A percentile compares a stretch with the other conserved stretches of the same genome.
Conservation (phyloP, 495 filamentous ascomycete species). For the Trichoderma virens region DNA sequence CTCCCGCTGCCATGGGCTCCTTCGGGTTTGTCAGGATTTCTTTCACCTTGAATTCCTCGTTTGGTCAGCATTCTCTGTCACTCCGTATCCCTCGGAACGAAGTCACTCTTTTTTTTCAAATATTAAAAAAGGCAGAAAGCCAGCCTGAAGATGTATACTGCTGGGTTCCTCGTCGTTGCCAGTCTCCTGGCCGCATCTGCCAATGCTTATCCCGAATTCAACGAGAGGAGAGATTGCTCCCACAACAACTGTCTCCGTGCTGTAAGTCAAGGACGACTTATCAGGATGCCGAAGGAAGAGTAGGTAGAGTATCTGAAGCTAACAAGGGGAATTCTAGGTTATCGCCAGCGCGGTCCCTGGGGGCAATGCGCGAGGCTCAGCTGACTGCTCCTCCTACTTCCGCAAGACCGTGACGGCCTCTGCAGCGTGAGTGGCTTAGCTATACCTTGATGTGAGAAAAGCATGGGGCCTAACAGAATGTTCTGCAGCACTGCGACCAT, state of each 20-base stretch:
- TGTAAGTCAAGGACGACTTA: neutral
- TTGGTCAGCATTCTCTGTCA: neutral
- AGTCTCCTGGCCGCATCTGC: neutral
- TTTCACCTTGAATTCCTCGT: neutral
- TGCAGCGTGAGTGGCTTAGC: neutral
- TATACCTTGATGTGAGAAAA: neutral
- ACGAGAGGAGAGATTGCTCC: neutral
- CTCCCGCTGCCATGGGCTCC: too few relatives aligned
- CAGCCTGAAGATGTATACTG: neutral
- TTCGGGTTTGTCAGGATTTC: neutral
- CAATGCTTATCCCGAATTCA: neutral
- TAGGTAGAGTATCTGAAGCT: neutral
- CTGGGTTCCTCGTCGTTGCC: neutral
- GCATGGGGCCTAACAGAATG: neutral
- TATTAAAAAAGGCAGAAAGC: neutral
- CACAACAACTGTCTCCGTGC: neutral
- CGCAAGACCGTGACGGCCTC: neutral
- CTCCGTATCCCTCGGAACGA: neutral
- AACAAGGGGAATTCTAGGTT: neutral
- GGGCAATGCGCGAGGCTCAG: neutral
- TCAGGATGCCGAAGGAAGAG: neutral
- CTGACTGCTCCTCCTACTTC: neutral
- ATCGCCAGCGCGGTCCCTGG: neutral
- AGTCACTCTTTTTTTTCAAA: too few relatives aligned
- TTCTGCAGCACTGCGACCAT: neutral